These are phyloP conservation scores for Cylindrotheca fusiformis DNA, from an alignment of 108 stramenopile species.

Conservation along the genomic window DNA sequence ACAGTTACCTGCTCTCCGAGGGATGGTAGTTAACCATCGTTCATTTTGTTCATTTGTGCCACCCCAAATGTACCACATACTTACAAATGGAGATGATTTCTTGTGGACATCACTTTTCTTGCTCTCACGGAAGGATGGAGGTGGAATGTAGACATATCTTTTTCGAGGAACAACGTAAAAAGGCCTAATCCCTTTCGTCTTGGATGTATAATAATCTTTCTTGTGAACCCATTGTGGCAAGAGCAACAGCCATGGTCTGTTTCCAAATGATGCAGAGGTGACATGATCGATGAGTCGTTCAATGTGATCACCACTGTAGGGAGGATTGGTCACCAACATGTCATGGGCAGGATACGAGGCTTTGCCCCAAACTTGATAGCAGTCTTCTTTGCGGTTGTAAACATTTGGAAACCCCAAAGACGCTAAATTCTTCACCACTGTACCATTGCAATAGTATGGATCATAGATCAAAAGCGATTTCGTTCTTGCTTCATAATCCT, in stretches of 20 bases:
- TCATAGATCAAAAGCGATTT: slow-evolving; percentile 79
- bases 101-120: slow-evolving; percentile 85
- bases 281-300: slow-evolving; percentile 75
- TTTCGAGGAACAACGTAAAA: slow-evolving; percentile 87
- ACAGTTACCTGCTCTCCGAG: slow-evolving; percentile 15
- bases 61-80: slow-evolving; percentile 91
- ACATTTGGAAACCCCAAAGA: slow-evolving; percentile 88
- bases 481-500: slow-evolving; percentile 23
- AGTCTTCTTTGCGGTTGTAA: slow-evolving; percentile 83
- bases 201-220: slow-evolving; percentile 67
- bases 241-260: slow-evolving; percentile 65
- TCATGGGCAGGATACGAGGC: slow-evolving; percentile 71
- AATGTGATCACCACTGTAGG: slow-evolving; percentile 93
- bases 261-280: slow-evolving; percentile 36
- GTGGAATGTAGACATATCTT: slow-evolving; percentile 86
- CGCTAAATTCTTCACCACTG: slow-evolving; percentile 65
- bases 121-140: slow-evolving; percentile 71
- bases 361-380: slow-evolving; percentile 61
- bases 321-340: slow-evolving; percentile 94
- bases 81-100: slow-evolving; percentile 84
- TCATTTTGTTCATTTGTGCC: slow-evolving; percentile 55
- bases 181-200: slow-evolving; percentile 36
- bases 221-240: slow-evolving; percentile 86
- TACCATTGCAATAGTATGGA: slow-evolving; percentile 97
- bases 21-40: slow-evolving; percentile 28